Evolutionary conservation across 208 protist species (phyloP).

Genomic region (Leishmania tropica): DNA sequence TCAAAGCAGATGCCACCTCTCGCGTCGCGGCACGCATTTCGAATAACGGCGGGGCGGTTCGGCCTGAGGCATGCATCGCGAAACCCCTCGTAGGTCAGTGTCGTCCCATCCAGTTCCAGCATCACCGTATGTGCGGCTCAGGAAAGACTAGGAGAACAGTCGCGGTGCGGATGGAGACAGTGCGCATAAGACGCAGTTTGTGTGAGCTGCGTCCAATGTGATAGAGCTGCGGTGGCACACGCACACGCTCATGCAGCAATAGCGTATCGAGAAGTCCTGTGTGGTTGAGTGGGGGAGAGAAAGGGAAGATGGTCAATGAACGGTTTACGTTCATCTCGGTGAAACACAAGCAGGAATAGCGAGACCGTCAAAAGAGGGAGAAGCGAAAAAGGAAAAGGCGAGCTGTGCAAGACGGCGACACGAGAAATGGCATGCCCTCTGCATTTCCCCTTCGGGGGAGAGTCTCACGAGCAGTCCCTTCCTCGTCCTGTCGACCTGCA

Average conservation of each 20-base stretch:
- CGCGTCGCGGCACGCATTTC: constrained; percentile 20
- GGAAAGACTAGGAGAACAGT: not conserved
- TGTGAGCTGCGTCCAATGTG: not conserved
- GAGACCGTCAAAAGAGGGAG: not conserved
- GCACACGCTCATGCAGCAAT: not conserved
- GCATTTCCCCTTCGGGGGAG: not conserved
- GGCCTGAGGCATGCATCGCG: constrained; percentile 55
- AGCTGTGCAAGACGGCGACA: not conserved
- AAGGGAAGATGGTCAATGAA: not conserved
- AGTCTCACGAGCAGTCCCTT: not conserved
- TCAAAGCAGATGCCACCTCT: constrained; percentile 26
- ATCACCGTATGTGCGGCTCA: constrained; percentile 16
- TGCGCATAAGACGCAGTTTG: not conserved
- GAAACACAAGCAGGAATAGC: not conserved
- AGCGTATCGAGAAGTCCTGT: not conserved
- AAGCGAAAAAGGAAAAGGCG: not conserved
- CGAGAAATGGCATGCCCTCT: not conserved
- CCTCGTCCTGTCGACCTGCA: not conserved
- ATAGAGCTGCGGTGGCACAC: not conserved
- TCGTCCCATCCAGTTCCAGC: constrained; percentile 61
- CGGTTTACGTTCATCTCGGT: not conserved
- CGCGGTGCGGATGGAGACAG: not conserved
- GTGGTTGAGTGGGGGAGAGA: not conserved
- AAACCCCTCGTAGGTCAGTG: constrained; percentile 70
- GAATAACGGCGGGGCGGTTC: constrained; percentile 81